A percentile compares a stretch with the other conserved stretches of the same genome.
These are phyloP conservation scores for Kwoniella botswanensis DNA, from an alignment of 768 basidiomycete species.

Conservation along the genomic window DNA sequence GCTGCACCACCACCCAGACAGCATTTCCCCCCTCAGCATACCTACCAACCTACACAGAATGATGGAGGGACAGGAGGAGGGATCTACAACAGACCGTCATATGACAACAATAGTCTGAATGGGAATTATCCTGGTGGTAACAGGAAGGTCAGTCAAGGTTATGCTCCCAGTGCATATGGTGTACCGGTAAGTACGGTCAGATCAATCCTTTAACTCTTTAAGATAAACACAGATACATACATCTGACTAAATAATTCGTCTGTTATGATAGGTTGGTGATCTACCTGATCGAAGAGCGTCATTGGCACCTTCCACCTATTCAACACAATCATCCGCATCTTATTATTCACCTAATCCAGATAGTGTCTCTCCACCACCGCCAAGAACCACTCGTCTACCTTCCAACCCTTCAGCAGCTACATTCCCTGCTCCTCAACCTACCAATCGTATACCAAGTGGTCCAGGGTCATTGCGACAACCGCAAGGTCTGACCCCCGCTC, in stretches of 20 bases:
- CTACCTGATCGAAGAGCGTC: constrained; percentile 43
- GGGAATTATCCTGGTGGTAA: constrained; percentile 5
- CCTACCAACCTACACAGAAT: constrained; percentile 18
- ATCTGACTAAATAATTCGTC: neutral
- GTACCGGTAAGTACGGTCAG: constrained; percentile 19
- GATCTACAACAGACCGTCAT: constrained; percentile 5
- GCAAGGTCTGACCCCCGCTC: constrained; percentile 28
- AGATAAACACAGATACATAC: neutral
- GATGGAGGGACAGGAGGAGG: neutral
- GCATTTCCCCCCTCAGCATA: constrained; percentile 25
- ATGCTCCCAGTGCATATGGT: constrained; percentile 17
- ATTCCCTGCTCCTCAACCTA: constrained; percentile 1
- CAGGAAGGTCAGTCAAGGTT: constrained; percentile 24
- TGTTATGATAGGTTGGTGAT: constrained; percentile 5
- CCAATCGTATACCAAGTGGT: constrained; percentile 17
- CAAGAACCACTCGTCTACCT: constrained; percentile 27
- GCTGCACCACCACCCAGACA: constrained; percentile 27
- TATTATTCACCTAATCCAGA: constrained; percentile 47
- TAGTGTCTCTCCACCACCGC: constrained; percentile 35
- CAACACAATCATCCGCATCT: constrained; percentile 39
- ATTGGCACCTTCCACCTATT: constrained; percentile 45
- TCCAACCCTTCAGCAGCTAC: constrained; percentile 10
- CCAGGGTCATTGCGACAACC: constrained; percentile 9
- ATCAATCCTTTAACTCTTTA: neutral
- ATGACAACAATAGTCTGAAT: constrained; percentile 7